phyloP scores from a whole-genome alignment of 73 alveolate species.

The Effrenium voratum region DNA sequence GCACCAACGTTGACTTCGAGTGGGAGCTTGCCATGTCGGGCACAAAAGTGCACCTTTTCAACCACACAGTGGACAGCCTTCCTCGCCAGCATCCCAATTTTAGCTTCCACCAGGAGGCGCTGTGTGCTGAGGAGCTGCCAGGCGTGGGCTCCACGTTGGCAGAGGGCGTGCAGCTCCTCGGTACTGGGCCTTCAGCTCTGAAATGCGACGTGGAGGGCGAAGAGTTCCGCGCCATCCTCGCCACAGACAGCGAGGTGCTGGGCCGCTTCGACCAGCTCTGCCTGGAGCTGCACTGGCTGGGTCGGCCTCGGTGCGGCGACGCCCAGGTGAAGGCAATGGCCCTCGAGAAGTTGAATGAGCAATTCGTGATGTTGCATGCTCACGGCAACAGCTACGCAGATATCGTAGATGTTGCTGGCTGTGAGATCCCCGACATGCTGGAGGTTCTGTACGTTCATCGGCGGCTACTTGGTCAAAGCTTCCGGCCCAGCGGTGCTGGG shows the following conservation, averaged over 20 bases:
- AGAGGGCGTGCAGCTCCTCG: no score
- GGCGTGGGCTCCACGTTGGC: background rate
- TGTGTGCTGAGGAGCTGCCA: constrained; percentile 1
- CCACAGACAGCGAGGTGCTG: no score
- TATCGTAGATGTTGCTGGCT: no score
- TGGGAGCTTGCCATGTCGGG: constrained; percentile 64
- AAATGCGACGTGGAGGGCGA: constrained; percentile 53
- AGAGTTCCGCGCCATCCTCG: background rate
- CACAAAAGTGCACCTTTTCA: constrained; percentile 19
- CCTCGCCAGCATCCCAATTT: constrained; percentile 48
- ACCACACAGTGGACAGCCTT: constrained; percentile 49
- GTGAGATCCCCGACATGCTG: no score
- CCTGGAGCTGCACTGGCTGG: constrained; percentile 89
- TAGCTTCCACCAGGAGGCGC: constrained; percentile 43
- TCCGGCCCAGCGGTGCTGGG: no score
- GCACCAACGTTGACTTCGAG: constrained; percentile 88
- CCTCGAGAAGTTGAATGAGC: no score
- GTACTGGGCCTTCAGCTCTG: no score
- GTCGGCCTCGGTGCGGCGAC: constrained; percentile 61
- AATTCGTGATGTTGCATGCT: no score
- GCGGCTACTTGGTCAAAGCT: no score
- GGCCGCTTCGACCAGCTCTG: constrained; percentile 24
- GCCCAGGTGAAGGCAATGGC: no score
- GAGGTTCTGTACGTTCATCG: no score
- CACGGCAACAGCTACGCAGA: no score